Percentiles rank a stretch among this genome's conserved stretches.
Evolutionary conservation across 805 yeast genomes (phyloP).

Genomic region (Starmerella tilneyi): DNA sequence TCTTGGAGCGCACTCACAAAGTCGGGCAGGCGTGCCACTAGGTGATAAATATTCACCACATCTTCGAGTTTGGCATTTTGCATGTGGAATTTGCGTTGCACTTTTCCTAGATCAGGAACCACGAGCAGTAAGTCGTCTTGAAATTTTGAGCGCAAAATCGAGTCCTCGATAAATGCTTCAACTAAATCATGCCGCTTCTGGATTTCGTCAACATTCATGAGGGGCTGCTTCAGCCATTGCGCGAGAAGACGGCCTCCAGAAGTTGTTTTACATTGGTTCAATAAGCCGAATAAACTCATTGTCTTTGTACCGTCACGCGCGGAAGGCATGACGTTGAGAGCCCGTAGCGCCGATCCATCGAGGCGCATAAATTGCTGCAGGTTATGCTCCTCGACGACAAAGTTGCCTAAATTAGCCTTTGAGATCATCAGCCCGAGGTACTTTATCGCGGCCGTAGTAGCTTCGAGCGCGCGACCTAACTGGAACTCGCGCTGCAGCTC

Average conservation of each 20-base stretch:
- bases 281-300: slow-evolving; percentile 64
- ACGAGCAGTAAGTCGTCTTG: slow-evolving; percentile 53
- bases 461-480: slow-evolving; percentile 45
- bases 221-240: slow-evolving; percentile 95
- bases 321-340: slow-evolving; percentile 73
- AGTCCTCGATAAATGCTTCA: slow-evolving; percentile 48
- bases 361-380: slow-evolving; percentile 76
- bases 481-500: slow-evolving; percentile 34
- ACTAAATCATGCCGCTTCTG: slow-evolving; percentile 63
- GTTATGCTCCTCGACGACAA: slow-evolving; percentile 53
- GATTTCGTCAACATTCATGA: slow-evolving; percentile 54
- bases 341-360: slow-evolving; percentile 81
- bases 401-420: slow-evolving; percentile 42
- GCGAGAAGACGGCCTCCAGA: slow-evolving; percentile 83
- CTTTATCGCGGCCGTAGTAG: slow-evolving; percentile 57
- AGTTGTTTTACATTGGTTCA: slow-evolving; percentile 77
- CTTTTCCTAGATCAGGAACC: slow-evolving; percentile 74
- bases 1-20: slow-evolving; percentile 44
- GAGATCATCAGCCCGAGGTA: slow-evolving; percentile 58
- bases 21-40: slow-evolving; percentile 61
- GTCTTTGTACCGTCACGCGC: slow-evolving; percentile 39
- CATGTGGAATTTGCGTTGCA: slow-evolving; percentile 55
- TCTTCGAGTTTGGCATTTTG: slow-evolving; percentile 65
- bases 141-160: slow-evolving; percentile 53
- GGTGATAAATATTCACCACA: slow-evolving; percentile 78